Evolutionary conservation across 78 protist genomes (phyloP), one percentile per base, ranked within the genome.

Genomic region (Emiliania huxleyi): DNA sequence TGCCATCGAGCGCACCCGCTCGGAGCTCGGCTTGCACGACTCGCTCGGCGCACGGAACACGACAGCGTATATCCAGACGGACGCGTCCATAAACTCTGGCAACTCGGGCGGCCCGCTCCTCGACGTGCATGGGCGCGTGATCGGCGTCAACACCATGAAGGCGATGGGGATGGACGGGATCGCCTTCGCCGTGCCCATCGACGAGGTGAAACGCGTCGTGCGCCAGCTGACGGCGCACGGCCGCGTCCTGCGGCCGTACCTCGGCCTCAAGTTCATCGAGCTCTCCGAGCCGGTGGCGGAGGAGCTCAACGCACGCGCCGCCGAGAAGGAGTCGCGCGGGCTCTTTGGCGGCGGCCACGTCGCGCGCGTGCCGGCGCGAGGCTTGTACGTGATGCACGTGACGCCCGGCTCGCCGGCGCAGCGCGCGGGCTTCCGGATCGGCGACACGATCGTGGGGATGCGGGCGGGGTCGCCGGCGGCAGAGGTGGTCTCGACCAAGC

Each of bases 51-150:
- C 38, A 5, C 83, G 42, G 44, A 1, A 42, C 33, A 62, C 75
- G 12, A 21, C 75, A 26, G n/a, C 37, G 37, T 62, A 62, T 26
- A 62, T 62, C 2, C 91, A 88, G 75, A 88, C 91, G 48, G 91
- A 88, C n/a, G 91, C 91, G 33, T 52, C 91, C 46, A 88, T 88
- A 75, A 88, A 88, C 91, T 5, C 25, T 42, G 91, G 91, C 71
- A 88, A 88, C 75, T 56, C 79, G 48, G 91, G 91, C 35, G 91
- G 91, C 4, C 75, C 79, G 43, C 49, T 88, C 46, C 19, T 88
- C 91, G 56, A 88, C 77, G 0, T 88, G 37, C 35, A 52, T n/a
- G 91, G 91, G 4, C 37, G 12, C 29, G 91, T 88, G 79, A 55
- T 88, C 48, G 91, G 91, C 33, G 37, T 88, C 35, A 88, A 46